Conservation (phyloP, 176 grass and related monocot species). For the Thalia dealbata region DNA sequence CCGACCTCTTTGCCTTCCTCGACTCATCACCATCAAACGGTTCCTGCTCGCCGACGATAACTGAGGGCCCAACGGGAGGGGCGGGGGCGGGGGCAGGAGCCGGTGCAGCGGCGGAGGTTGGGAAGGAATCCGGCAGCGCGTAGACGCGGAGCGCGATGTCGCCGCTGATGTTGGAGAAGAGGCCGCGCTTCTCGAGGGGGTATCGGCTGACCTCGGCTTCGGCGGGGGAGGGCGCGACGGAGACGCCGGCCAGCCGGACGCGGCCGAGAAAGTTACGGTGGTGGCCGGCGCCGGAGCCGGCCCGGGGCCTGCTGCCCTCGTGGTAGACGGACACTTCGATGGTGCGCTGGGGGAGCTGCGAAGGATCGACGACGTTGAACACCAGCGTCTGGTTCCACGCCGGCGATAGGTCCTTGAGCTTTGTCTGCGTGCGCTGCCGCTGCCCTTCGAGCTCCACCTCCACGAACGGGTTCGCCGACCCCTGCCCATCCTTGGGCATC, state of each 20-base stretch:
- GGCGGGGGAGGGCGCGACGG: conserved; percentile 20
- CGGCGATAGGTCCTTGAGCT: conserved; percentile 32
- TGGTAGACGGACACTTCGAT: conserved; percentile 44
- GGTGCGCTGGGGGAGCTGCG: conserved; percentile 13
- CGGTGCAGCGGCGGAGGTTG: background rate
- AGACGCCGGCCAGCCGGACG: conserved; percentile 43
- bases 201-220: conserved; percentile 44
- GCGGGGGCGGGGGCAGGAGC: background rate
- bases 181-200: conserved; percentile 58
- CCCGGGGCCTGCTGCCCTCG: conserved; percentile 24
- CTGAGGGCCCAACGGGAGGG: background rate
- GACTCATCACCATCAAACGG: background rate
- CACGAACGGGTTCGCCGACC: conserved; percentile 51
- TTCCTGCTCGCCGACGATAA: background rate
- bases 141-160: conserved; percentile 55
- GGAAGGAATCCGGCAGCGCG: conserved; percentile 15
- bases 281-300: conserved; percentile 10
- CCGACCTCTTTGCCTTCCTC: background rate
- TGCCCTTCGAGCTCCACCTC: conserved; percentile 53
- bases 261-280: conserved; percentile 45
- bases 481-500: conserved; percentile 41
- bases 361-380: conserved; percentile 44
- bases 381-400: conserved; percentile 57
- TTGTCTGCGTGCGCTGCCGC: conserved; percentile 47
- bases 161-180: conserved; percentile 74